Base-by-base conservation (phyloP, 371 early-diverging fungal species). In the Gilbertella persicaria region DNA sequence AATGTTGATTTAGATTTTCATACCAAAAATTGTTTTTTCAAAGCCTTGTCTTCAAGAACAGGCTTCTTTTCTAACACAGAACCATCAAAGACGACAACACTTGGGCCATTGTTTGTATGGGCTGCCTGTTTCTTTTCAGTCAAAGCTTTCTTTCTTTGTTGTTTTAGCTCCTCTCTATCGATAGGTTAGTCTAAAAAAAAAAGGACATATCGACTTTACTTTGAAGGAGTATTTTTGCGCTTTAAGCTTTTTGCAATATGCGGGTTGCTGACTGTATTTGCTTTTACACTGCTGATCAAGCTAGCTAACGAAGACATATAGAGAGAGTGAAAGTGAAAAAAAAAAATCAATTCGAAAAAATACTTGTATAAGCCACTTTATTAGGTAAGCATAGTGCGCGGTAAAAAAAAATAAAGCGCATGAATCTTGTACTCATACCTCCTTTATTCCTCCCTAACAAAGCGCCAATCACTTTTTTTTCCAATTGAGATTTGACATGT, bases 21-120 rank as follows among this genome's bases (percentile, higher is more conserved):
- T 63, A 71, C 78, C 72, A 77, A 50, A 45, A 77, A 77, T 30
- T 62, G 60, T 48, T 66, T 77, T 40, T 67, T 71, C 0, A 53
- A 66, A 7, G 61, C 51, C 41, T 66, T 66, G 37, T 46, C 60
- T 46, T 61, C 66, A 6, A 60, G 33, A 3, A 45, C 29, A 4
- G 66, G 48, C 17, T 68, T 66, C 23, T 60, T 69, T 23, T 55
- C 45, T 42, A 69, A 60, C 1, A 53, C 42, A 9, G 67, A 69
- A 9, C 59, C 66, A 50, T 69, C 71, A 41, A 77, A 77, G 3
- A 77, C 78, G 51, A 71, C 67, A 6, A 77, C 69, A 35, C 58
- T 45, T 19, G 73, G 78, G 2, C 58, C 77, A 4, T 9, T 54
- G 10, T n/a, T 53, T 46, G 44, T 45, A n/a, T 25, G 2, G 10